phyloP scores from a whole-genome alignment of 345 rosid species.

The Psidium guajava region DNA sequence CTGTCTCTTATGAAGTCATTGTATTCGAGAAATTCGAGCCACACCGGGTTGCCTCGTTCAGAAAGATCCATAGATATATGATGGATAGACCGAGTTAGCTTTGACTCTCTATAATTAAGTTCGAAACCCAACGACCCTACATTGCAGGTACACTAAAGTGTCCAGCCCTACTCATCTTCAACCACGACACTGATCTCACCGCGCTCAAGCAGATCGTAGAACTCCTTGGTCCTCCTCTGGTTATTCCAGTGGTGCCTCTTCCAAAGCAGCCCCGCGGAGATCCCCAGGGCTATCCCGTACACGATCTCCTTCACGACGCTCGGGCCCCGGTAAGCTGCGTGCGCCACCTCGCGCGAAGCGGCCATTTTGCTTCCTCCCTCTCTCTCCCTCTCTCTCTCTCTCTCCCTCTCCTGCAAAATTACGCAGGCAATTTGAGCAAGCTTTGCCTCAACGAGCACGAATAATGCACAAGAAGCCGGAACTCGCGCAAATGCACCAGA shows the following conservation, averaged over 20 bases:
- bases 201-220: slow-evolving; percentile 23
- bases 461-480: neutral
- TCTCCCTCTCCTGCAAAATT: neutral
- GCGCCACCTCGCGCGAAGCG: slow-evolving; percentile 8
- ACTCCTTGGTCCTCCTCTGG: slow-evolving; percentile 21
- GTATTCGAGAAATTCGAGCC: too few relatives aligned
- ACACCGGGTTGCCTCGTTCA: neutral
- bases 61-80: too few relatives aligned
- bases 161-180: slow-evolving; percentile 7
- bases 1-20: too few relatives aligned
- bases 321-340: slow-evolving; percentile 17
- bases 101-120: neutral
- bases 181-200: slow-evolving; percentile 19
- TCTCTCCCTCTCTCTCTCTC: too few relatives aligned
- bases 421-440: neutral
- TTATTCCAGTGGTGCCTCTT: slow-evolving; percentile 35
- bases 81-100: rapidly evolving
- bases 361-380: slow-evolving; percentile 1
- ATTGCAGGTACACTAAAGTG: too few relatives aligned
- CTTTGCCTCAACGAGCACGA: neutral
- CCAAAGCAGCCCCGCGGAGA: slow-evolving; percentile 20
- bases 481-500: neutral
- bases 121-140: neutral
- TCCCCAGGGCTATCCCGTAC: slow-evolving; percentile 10
- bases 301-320: slow-evolving; percentile 23